A percentile compares a stretch with the other conserved stretches of the same genome.
phyloP scores from a whole-genome alignment of 1,139 yeast species.

The Yamadazyma atlantica region DNA sequence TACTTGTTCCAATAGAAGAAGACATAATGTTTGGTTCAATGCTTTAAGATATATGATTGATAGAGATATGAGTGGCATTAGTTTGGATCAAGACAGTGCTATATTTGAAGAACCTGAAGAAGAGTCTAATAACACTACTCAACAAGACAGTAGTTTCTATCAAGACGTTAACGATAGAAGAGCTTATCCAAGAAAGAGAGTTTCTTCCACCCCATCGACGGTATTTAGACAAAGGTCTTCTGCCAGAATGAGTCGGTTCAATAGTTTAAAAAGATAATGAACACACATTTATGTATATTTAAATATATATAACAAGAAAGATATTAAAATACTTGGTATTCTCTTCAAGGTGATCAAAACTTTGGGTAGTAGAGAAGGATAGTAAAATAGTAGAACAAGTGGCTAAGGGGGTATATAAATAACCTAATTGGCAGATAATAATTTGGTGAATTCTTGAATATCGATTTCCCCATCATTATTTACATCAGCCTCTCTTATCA shows the following conservation, averaged over 20 bases:
- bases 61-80: constrained; percentile 63
- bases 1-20: constrained; percentile 83
- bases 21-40: constrained; percentile 91
- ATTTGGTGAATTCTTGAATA: constrained; percentile 89
- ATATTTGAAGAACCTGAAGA: constrained; percentile 20
- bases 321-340: background rate
- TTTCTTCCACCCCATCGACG: constrained; percentile 23
- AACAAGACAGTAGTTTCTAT: constrained; percentile 10
- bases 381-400: too few species aligned
- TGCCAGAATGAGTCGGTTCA: constrained; percentile 22
- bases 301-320: constrained; percentile 2
- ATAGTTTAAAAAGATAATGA: constrained; percentile 19
- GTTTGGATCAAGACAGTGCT: constrained; percentile 36
- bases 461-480: constrained; percentile 96
- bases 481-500: constrained; percentile 94
- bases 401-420: background rate
- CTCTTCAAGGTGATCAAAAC: background rate
- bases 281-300: background rate
- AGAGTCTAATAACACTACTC: constrained; percentile 13
- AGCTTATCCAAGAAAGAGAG: constrained; percentile 30
- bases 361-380: too few species aligned
- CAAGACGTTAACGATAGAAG: constrained; percentile 23
- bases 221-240: constrained; percentile 19
- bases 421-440: constrained; percentile 52
- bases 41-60: constrained; percentile 76